Conservation (phyloP, 495 filamentous ascomycete genomes). For the Tuber borchii region DNA sequence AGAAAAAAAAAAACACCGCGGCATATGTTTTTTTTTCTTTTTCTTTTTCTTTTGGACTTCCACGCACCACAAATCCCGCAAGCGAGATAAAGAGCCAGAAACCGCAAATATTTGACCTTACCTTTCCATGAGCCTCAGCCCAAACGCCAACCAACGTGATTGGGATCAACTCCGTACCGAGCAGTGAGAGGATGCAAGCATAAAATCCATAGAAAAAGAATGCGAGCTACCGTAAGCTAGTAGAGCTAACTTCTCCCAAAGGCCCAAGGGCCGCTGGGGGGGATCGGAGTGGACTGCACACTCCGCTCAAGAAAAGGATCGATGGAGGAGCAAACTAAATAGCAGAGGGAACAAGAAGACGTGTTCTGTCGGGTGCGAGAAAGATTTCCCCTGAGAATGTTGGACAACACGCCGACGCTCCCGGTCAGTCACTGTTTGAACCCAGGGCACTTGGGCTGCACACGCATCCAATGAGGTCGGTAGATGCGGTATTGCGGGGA, state of each 20-base stretch:
- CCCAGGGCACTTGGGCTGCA: background rate
- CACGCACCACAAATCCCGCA: background rate
- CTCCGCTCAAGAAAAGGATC: background rate
- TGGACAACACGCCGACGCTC: background rate
- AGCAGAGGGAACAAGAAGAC: background rate
- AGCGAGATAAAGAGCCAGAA: background rate
- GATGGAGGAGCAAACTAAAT: background rate
- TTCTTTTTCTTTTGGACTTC: background rate
- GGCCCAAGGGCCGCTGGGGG: background rate
- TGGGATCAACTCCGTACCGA: background rate
- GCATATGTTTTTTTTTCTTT: background rate
- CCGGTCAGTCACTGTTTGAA: background rate
- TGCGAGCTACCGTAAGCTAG: background rate
- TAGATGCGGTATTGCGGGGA: background rate
- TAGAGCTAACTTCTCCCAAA: background rate
- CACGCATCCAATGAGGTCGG: background rate
- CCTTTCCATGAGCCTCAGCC: background rate
- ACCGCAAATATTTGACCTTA: background rate
- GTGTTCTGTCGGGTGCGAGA: background rate
- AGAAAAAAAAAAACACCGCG: background rate
- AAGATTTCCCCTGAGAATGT: background rate
- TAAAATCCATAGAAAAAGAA: background rate
- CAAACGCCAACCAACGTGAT: background rate
- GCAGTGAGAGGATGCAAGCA: background rate
- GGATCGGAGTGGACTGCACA: background rate